Evolutionary conservation across 345 rosid genomes (phyloP).

Genomic region (Eucalyptus sp.): DNA sequence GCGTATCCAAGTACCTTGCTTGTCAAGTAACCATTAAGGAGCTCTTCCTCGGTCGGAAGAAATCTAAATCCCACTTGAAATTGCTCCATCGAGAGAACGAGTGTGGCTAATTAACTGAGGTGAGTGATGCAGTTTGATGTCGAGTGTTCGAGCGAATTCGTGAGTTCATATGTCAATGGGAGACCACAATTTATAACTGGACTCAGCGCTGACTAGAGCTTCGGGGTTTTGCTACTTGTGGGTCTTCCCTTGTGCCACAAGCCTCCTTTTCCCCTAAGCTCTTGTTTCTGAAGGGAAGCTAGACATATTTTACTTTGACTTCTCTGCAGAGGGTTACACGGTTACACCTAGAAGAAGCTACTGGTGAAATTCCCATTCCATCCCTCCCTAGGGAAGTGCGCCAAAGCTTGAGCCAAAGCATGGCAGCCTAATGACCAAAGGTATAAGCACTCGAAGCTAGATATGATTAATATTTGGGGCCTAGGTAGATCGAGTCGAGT

Average conservation of each 20-base stretch:
- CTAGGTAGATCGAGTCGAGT: neutral
- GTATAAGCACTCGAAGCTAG: neutral
- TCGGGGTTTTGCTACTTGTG: neutral
- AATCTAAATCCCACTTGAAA: neutral
- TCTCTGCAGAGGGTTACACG: neutral
- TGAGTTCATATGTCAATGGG: neutral
- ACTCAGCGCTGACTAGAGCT: accelerated
- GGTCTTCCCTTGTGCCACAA: neutral
- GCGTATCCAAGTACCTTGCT: neutral
- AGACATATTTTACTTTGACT: neutral
- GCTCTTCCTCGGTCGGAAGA: neutral
- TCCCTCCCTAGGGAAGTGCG: neutral
- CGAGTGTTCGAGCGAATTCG: accelerated
- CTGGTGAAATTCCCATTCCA: neutral
- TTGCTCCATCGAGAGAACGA: neutral
- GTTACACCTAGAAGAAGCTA: neutral
- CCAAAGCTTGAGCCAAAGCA: neutral
- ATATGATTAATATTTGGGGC: neutral
- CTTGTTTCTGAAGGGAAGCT: neutral
- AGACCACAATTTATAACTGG: neutral
- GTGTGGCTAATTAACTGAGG: neutral
- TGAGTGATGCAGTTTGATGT: neutral
- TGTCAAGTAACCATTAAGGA: neutral
- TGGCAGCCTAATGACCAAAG: neutral
- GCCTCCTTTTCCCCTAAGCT: neutral